Evolutionary conservation across 75 land plant genomes (phyloP), one percentile per base, ranked within the genome.

Genomic region (Larix kaempferi): DNA sequence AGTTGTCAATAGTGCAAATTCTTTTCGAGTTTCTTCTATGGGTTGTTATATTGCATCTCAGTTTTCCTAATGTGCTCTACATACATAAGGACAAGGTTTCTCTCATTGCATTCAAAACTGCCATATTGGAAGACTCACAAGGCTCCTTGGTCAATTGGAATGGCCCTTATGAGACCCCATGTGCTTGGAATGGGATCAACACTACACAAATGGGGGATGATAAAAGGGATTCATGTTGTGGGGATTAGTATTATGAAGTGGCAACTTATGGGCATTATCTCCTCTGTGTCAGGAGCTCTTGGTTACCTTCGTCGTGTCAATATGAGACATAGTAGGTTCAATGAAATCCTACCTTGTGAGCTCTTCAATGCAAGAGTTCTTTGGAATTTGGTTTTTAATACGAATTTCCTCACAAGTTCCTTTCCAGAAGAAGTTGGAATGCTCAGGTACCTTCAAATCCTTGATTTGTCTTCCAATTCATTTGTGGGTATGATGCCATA

Each of bases 391-490:
- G 76, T 88, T 27, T 80, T 88, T 56, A 80, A 75, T 59, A 89
- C 82, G 27, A 90, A 90, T 79, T 74, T 74, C 23, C 81, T 89
- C 16, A 80, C 86, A 62, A 92, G 95, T 71, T 65, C 84, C 55
- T 12, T 92, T 6, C 87, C 90, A 16, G 57, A 72, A 26, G 79
- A 79, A 57, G 60, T 90, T 74, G 89, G 89, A 41, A 77, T 75
- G 35, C 88, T 89, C 55, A 73, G 60, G 3, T 80, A 85, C 81
- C 85, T 93, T 29, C 91, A 93, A 65, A 79, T 74, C 26, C 49
- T 93, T 57, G 93, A 90, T 80, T 65, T 93, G 55, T 86, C 93
- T 1, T 72, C 66, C 61, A 93, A 93, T 81, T 78, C 58, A 71
- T 78, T 93, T 29, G 81, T 71, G 77, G 93, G 93, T 26, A 81